Base-by-base conservation (phyloP, 1,139 yeast species). In the Sugiyamaella sp. region DNA sequence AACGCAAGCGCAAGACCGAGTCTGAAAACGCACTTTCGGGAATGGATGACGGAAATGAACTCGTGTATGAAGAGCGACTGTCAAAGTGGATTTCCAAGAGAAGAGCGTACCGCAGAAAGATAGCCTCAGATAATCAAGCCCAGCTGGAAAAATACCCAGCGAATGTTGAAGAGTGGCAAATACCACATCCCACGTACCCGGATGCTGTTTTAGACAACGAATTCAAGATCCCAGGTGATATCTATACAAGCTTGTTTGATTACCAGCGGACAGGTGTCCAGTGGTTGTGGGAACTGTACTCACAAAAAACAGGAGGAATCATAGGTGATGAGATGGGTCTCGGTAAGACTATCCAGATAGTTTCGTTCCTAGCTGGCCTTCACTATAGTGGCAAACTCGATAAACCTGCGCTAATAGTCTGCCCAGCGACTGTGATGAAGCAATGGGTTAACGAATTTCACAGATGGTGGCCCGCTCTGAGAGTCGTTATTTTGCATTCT, bases 311-410 rank as follows among this genome's bases (percentile, higher is more conserved):
- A 1, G 99, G 99, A 1, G 99, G 99, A 0, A 93, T 93, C 9
- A 80, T 93, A 46, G 97, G 98, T 29, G 99, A 93, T 70, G 99
- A 93, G 69, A 93, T 93, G 99, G 99, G 99, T 0, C 72, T 93
- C 14, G 99, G 99, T 1, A 93, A 93, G 66, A 93, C 99, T 0
- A 86, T 93, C 53, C 99, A 93, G 68, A 80, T 93, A 6, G 89
- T 89, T 40, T 82, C 97, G 0, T 93, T 93, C 68, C 66, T 93
- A 8, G 97, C 98, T 0, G 95, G 96, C 0, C 74, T 93, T 38
- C 96, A 90, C 65, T 88, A 90, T 66, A 87, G 96, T 16, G 85
- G 86, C 0, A 73, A 81, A 51, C 71, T 93, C 3, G 79, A 81
- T 20, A 86, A 86, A 46, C 99, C 99, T 0, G 86, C 87, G 0